Evolutionary conservation across 495 filamentous ascomycete genomes (phyloP).

Genomic region (Penicillium verhagenii): DNA sequence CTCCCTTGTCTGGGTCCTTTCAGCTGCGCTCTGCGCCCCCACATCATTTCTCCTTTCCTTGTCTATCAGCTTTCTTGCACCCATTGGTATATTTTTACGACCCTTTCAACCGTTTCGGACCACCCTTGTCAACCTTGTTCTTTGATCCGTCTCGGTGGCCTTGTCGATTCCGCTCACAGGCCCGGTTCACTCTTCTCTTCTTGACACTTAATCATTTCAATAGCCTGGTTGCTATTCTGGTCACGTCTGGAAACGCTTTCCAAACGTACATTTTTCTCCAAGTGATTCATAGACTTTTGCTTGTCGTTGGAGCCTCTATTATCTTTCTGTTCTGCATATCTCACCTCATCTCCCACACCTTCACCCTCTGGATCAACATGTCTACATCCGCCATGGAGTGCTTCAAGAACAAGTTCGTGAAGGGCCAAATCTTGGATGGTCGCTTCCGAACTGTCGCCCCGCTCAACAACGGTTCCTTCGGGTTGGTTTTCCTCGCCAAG

Average conservation of each 20-base stretch:
- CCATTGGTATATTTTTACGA: conserved; percentile 57
- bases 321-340: conserved; percentile 19
- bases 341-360: conserved; percentile 19
- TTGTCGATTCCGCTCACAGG: conserved; percentile 29
- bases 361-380: conserved; percentile 25
- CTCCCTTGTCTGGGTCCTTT: conserved; percentile 45
- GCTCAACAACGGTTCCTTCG: conserved; percentile 97
- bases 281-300: conserved; percentile 31
- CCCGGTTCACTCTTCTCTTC: conserved; percentile 34
- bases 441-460: conserved; percentile 89
- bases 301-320: conserved; percentile 20
- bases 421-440: conserved; percentile 73
- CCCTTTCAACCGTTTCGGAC: conserved; percentile 54
- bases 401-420: conserved; percentile 69
- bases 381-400: conserved; percentile 74
- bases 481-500: conserved; percentile 91
- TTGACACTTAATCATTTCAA: conserved; percentile 42
- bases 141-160: conserved; percentile 27
- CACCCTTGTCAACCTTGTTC: conserved; percentile 8
- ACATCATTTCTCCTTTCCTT: conserved; percentile 52
- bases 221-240: conserved; percentile 39
- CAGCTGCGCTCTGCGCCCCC: conserved; percentile 42
- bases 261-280: conserved; percentile 24
- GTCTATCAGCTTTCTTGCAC: conserved; percentile 51
- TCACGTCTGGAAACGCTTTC: conserved; percentile 35